phyloP scores from a whole-genome alignment of 257 asterid species.

The Jacaranda copaia region DNA sequence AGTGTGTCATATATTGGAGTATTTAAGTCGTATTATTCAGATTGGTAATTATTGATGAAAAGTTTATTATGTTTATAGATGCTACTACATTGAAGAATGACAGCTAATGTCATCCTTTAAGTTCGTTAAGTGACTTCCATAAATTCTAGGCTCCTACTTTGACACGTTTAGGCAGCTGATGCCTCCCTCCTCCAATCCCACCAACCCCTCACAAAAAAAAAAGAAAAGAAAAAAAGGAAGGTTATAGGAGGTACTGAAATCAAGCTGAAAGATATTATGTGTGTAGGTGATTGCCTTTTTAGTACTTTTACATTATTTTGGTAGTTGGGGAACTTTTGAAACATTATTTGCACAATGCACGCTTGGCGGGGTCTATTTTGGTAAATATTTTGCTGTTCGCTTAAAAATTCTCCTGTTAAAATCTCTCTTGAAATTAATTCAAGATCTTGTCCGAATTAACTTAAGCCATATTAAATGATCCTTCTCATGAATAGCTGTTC shows the following conservation, averaged over 20 bases:
- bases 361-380: not conserved
- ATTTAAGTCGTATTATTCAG: conserved; percentile 11
- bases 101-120: conserved; percentile 21
- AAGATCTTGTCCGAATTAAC: not conserved
- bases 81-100: conserved; percentile 22
- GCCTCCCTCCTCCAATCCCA: not conserved
- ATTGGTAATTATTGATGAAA: conserved; percentile 9
- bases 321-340: not conserved
- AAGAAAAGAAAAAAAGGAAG: not conserved
- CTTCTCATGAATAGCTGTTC: not conserved
- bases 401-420: not conserved
- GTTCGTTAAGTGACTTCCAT: conserved; percentile 10
- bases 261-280: not conserved
- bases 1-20: conserved; percentile 23
- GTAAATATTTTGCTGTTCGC: not conserved
- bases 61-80: not conserved
- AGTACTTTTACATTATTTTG: not conserved
- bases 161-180: conserved; percentile 35
- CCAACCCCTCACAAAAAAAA: not conserved
- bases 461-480: not conserved
- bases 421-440: conserved; percentile 6
- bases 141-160: not conserved
- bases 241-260: not conserved
- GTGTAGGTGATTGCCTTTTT: not conserved
- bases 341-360: not conserved